Percentiles rank a stretch among this genome's conserved stretches.
These are phyloP conservation scores for Dioszegia hungarica DNA, from an alignment of 768 basidiomycete genomes.

Conservation along the genomic window DNA sequence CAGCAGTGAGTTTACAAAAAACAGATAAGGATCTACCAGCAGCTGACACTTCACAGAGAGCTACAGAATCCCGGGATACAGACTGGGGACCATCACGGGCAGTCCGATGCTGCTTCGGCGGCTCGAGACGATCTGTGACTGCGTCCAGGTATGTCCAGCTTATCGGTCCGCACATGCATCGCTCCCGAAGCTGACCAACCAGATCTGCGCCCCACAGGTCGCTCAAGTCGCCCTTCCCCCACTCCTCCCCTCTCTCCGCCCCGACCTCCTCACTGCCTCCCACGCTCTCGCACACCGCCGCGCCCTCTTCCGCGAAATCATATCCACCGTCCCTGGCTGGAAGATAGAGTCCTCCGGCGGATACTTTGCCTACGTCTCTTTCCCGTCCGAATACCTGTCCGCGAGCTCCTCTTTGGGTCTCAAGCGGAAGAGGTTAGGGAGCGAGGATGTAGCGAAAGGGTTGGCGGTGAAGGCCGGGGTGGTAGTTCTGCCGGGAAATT, in stretches of 20 bases:
- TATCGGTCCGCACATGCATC: background rate
- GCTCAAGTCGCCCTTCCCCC: conserved; percentile 63
- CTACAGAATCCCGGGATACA: conserved; percentile 62
- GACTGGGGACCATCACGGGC: conserved; percentile 67
- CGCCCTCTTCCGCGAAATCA: conserved; percentile 54
- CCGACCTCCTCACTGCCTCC: conserved; percentile 58
- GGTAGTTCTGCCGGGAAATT: conserved; percentile 61
- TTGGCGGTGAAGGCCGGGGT: conserved; percentile 64
- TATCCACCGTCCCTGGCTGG: conserved; percentile 59
- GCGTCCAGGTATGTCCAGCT: conserved; percentile 56
- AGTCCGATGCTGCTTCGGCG: conserved; percentile 57
- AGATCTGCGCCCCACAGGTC: conserved; percentile 69
- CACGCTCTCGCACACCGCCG: conserved; percentile 56
- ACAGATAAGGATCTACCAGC: background rate
- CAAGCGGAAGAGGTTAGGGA: conserved; percentile 41
- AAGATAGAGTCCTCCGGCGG: conserved; percentile 62
- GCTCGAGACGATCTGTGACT: conserved; percentile 65
- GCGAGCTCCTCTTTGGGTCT: conserved; percentile 10
- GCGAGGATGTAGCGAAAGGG: conserved; percentile 58
- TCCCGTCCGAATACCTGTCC: conserved; percentile 22
- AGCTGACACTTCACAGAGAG: conserved; percentile 25
- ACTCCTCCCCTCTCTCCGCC: conserved; percentile 56
- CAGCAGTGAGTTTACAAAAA: conserved; percentile 63
- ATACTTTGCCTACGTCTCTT: conserved; percentile 70
- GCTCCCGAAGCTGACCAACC: conserved; percentile 9